Evolutionary conservation across 2,329 filamentous ascomycete genomes (phyloP).

Genomic region (Aspergillus aculeatinus): DNA sequence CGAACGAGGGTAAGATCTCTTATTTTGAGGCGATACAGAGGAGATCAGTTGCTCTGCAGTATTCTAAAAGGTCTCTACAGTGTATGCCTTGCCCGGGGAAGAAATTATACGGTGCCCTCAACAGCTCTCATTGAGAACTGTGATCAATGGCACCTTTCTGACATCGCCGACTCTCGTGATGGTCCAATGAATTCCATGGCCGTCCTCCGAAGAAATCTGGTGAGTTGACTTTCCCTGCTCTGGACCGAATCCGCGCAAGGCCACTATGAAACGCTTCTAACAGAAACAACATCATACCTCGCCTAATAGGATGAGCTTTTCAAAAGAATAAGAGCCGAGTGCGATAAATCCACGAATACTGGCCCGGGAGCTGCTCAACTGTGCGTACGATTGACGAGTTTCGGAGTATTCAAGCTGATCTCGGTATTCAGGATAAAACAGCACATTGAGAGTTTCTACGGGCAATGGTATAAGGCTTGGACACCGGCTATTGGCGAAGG

Average conservation of each 20-base stretch:
- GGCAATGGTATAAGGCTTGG: constrained; percentile 65
- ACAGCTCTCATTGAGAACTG: constrained; percentile 66
- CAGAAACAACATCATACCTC: background rate
- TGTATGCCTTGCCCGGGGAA: constrained; percentile 68
- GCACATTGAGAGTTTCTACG: constrained; percentile 65
- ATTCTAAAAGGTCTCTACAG: constrained; percentile 29
- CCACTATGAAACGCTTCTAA: constrained; percentile 9
- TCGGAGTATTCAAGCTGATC: background rate
- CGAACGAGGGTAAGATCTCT: constrained; percentile 57
- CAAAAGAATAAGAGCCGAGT: constrained; percentile 34
- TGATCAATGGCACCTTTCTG: constrained; percentile 66
- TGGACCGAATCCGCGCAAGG: background rate
- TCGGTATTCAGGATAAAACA: constrained; percentile 49
- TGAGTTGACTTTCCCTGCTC: constrained; percentile 32
- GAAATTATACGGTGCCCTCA: constrained; percentile 66
- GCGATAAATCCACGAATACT: constrained; percentile 34
- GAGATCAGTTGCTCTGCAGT: background rate
- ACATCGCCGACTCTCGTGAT: constrained; percentile 65
- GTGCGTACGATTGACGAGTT: constrained; percentile 19
- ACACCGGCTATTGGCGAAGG: constrained; percentile 56
- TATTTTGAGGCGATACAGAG: background rate
- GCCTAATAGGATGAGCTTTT: constrained; percentile 33
- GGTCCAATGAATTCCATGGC: constrained; percentile 71
- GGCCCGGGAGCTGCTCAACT: constrained; percentile 34
- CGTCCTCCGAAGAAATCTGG: constrained; percentile 65